A percentile compares a stretch with the other conserved stretches of the same genome.
Evolutionary conservation across 371 early-diverging fungal species (phyloP).

Genomic region (Mortierella sp.): DNA sequence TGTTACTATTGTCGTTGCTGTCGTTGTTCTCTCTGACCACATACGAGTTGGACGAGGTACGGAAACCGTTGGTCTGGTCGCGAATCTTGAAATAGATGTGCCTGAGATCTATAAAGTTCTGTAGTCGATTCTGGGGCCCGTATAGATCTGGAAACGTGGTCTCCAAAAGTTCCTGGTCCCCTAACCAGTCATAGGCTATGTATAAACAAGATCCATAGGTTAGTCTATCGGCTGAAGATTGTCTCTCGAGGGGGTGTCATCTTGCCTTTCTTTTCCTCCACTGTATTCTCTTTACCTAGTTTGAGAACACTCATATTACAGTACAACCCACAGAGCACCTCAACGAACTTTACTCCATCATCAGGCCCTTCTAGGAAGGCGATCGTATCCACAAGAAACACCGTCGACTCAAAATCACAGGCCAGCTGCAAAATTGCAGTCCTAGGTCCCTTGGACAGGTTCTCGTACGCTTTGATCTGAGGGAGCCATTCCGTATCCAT

Average conservation of each 20-base stretch:
- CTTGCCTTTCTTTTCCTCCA: no score
- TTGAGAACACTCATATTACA: constrained; percentile 9
- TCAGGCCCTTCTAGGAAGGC: constrained; percentile 15
- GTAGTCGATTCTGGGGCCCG: constrained; percentile 8
- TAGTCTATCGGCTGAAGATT: no score
- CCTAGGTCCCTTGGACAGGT: constrained; percentile 1
- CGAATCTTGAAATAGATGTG: constrained; percentile 11
- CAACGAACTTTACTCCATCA: constrained; percentile 1
- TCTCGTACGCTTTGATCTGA: constrained; percentile 8
- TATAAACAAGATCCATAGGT: not conserved
- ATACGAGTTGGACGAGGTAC: no score
- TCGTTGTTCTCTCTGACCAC: no score
- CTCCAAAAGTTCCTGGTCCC: constrained; percentile 28
- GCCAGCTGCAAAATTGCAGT: constrained; percentile 39
- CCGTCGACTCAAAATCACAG: constrained; percentile 19
- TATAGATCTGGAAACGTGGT: constrained; percentile 15
- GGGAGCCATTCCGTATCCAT: constrained; percentile 50
- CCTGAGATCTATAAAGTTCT: constrained; percentile 34
- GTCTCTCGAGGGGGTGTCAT: no score
- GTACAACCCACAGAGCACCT: constrained; percentile 19
- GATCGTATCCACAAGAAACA: constrained; percentile 27
- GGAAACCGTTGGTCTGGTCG: not conserved
- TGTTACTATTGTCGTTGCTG: no score
- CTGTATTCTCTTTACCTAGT: constrained; percentile 14
- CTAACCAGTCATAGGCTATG: constrained; percentile 40